Conservation (phyloP, 164 flowering plant genomes). For the Taxillus chinensis region DNA sequence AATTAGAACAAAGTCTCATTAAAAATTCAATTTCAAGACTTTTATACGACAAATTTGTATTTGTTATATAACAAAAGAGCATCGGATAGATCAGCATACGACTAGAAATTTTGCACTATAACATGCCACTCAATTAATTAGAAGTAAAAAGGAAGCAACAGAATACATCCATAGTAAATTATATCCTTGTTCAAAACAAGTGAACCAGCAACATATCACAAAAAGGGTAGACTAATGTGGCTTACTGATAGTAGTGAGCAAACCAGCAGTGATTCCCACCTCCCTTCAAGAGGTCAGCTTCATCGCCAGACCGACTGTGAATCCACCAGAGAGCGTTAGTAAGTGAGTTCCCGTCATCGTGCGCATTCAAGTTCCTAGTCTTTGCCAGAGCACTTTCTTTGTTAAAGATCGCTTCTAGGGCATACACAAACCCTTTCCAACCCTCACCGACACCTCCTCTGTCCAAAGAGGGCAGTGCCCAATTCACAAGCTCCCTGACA, state of each 20-base stretch:
- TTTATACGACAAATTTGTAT: no score
- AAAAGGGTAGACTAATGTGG: background rate
- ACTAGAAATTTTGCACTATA: no score
- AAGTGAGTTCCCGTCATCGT: conserved; percentile 79
- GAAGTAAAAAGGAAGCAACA: no score
- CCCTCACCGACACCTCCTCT: conserved; percentile 81
- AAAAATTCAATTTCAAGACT: no score
- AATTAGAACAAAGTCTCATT: no score
- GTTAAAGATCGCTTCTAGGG: conserved; percentile 65
- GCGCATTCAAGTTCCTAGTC: conserved; percentile 42
- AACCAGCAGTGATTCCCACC: conserved; percentile 39
- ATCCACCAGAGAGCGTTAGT: conserved; percentile 88
- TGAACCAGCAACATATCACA: no score
- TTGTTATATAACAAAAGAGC: no score
- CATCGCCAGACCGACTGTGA: conserved; percentile 43
- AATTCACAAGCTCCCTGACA: conserved; percentile 49
- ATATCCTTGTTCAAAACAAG: no score
- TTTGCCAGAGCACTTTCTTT: conserved; percentile 51
- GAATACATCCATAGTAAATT: no score
- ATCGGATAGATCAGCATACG: no score
- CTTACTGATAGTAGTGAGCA: conserved; percentile 41
- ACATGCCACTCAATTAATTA: no score
- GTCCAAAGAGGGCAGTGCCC: conserved; percentile 64
- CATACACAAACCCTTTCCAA: conserved; percentile 88
- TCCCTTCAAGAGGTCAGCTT: conserved; percentile 13